These are phyloP conservation scores for Corylus heterophylla DNA, from an alignment of 306 rosid genomes.

Conservation along the genomic window DNA sequence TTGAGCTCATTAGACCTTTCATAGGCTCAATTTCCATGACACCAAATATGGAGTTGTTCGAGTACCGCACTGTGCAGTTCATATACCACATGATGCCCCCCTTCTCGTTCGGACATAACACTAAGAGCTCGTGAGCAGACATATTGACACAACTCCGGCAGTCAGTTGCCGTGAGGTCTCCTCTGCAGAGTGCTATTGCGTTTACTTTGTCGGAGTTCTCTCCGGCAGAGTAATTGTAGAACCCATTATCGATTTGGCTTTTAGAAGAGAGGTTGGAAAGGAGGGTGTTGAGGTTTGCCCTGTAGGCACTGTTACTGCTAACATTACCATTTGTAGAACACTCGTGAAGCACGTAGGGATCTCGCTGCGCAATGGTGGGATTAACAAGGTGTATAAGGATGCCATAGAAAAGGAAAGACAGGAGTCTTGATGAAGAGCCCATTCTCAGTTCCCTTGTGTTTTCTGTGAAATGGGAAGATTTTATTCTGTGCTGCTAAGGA, in stretches of 20 bases:
- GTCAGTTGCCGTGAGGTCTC: slow-evolving; percentile 29
- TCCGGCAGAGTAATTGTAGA: slow-evolving; percentile 21
- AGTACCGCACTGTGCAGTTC: slow-evolving; percentile 43
- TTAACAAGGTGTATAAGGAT: slow-evolving; percentile 5
- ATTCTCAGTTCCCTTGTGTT: neutral
- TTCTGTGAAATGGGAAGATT: neutral
- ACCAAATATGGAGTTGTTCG: slow-evolving; percentile 1
- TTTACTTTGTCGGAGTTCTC: slow-evolving; percentile 34
- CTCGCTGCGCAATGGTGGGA: slow-evolving; percentile 23
- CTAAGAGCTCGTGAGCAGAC: slow-evolving; percentile 16
- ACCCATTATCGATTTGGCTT: slow-evolving; percentile 7
- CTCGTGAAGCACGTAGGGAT: neutral
- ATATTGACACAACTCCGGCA: slow-evolving; percentile 48
- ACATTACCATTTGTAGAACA: slow-evolving; percentile 36
- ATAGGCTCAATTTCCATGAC: neutral
- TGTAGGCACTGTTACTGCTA: slow-evolving; percentile 46
- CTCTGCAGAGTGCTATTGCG: slow-evolving; percentile 51
- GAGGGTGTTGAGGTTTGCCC: slow-evolving; percentile 25
- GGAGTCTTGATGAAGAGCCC: slow-evolving; percentile 23
- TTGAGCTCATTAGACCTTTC: no score
- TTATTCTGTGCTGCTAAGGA: no score
- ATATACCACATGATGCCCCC: slow-evolving; percentile 32
- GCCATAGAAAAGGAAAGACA: slow-evolving; percentile 9
- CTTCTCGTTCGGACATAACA: slow-evolving; percentile 28
- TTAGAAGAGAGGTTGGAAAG: slow-evolving; percentile 29